Evolutionary conservation across 805 yeast species (phyloP).

Genomic region (Allodekkera sacchari): DNA sequence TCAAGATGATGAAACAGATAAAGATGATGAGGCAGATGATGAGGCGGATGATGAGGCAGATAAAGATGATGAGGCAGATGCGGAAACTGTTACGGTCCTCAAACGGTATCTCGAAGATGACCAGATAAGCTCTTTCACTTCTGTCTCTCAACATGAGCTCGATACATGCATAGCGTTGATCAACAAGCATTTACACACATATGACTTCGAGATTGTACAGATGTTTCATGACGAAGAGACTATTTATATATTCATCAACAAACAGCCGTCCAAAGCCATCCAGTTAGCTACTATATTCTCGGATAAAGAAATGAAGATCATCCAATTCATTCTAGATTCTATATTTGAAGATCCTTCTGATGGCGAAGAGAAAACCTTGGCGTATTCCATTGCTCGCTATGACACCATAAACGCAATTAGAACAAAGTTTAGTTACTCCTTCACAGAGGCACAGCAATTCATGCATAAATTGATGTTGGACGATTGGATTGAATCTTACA

Average conservation of each 20-base stretch:
- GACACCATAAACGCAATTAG: slow-evolving; percentile 9
- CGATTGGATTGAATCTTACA: slow-evolving; percentile 43
- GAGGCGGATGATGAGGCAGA: background rate
- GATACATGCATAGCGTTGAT: slow-evolving; percentile 12
- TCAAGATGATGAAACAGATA: slow-evolving; percentile 1
- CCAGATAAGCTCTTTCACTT: background rate
- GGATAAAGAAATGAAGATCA: slow-evolving; percentile 33
- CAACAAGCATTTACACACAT: slow-evolving; percentile 23
- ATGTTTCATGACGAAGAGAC: slow-evolving; percentile 21
- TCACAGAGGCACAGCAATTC: slow-evolving; percentile 29
- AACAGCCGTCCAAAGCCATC: slow-evolving; percentile 30
- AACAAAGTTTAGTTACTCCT: slow-evolving; percentile 9
- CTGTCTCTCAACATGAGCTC: slow-evolving; percentile 2
- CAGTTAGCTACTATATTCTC: slow-evolving; percentile 26
- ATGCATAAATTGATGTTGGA: slow-evolving; percentile 33
- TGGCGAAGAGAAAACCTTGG: slow-evolving; percentile 4
- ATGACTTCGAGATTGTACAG: slow-evolving; percentile 34
- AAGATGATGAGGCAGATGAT: slow-evolving; percentile 2
- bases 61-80: background rate
- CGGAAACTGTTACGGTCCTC: slow-evolving; percentile 4
- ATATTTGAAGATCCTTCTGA: slow-evolving; percentile 23
- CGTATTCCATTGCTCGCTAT: slow-evolving; percentile 29
- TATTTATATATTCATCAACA: slow-evolving; percentile 33
- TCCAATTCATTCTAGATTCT: slow-evolving; percentile 36
- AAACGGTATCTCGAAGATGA: background rate